phyloP scores from a whole-genome alignment of 805 yeast species.

The Sugiyamaella americana region DNA sequence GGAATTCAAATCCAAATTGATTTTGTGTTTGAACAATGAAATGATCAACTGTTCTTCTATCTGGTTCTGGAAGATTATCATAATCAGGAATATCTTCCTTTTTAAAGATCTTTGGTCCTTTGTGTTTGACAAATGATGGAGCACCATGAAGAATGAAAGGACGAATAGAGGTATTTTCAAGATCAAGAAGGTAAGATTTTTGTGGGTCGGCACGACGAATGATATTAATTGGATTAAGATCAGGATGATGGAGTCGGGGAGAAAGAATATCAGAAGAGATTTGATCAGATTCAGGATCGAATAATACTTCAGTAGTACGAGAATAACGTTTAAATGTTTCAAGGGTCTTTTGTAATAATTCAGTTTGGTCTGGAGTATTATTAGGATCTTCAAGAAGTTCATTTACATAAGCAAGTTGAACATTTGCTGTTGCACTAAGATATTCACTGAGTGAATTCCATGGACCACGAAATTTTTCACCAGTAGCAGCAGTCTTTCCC shows the following conservation, averaged over 20 bases:
- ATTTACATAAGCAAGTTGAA: conserved; percentile 59
- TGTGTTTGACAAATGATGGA: conserved; percentile 80
- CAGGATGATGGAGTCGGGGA: conserved; percentile 74
- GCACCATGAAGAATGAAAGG: conserved; percentile 75
- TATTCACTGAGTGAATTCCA: conserved; percentile 65
- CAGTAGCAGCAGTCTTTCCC: conserved; percentile 48
- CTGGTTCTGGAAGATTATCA: conserved; percentile 59
- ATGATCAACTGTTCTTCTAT: conserved; percentile 74
- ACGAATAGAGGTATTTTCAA: conserved; percentile 73
- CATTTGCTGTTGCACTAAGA: conserved; percentile 54
- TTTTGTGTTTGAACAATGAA: conserved; percentile 88
- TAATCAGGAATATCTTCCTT: conserved; percentile 70
- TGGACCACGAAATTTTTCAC: conserved; percentile 61
- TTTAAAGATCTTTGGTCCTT: conserved; percentile 81
- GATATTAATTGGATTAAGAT: conserved; percentile 86
- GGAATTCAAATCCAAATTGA: conserved; percentile 80
- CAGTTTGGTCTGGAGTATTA: conserved; percentile 42
- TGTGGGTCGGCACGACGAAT: conserved; percentile 40
- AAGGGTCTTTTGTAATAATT: conserved; percentile 40
- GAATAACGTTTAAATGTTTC: conserved; percentile 57
- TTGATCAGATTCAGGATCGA: conserved; percentile 39
- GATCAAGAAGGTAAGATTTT: conserved; percentile 58
- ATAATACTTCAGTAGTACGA: conserved; percentile 50
- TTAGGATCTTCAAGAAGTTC: conserved; percentile 35
- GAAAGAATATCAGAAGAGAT: conserved; percentile 52